Evolutionary conservation across 495 filamentous ascomycete species (phyloP).

Genomic region (Staphylotrichum tortipilum): DNA sequence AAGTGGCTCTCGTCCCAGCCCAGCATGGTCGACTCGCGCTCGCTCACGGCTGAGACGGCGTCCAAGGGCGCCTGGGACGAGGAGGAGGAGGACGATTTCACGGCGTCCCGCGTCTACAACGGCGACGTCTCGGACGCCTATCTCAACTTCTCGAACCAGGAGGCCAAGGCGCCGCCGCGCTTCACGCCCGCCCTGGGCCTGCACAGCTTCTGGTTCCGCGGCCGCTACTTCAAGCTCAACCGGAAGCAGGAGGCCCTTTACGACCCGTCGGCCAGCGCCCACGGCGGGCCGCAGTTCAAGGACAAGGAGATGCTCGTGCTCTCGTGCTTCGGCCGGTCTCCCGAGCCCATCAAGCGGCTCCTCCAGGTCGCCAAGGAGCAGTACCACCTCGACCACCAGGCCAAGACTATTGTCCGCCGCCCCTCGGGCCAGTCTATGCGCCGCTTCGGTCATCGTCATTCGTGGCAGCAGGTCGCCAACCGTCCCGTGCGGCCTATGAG

Average conservation of each 20-base stretch:
- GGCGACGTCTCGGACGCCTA: conserved; percentile 29
- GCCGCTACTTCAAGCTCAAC: conserved; percentile 31
- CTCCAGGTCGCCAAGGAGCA: conserved; percentile 47
- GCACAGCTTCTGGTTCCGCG: conserved; percentile 36
- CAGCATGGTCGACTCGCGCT: conserved; percentile 42
- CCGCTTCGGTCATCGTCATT: conserved; percentile 30
- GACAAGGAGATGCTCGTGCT: conserved; percentile 35
- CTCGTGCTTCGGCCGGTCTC: conserved; percentile 36
- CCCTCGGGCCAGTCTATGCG: conserved; percentile 29
- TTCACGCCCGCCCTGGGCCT: conserved; percentile 34
- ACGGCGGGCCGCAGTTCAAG: conserved; percentile 24
- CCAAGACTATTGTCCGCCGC: conserved; percentile 43
- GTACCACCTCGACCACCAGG: conserved; percentile 38
- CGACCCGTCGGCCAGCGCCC: conserved; percentile 11
- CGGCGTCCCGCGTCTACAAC: conserved; percentile 14
- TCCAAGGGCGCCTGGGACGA: conserved; percentile 45
- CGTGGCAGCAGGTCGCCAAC: conserved; percentile 59
- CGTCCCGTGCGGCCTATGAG: conserved; percentile 68
- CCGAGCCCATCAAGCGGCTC: conserved; percentile 53
- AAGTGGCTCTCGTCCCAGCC: conserved; percentile 51
- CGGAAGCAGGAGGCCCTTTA: conserved; percentile 30
- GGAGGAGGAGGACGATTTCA: conserved; percentile 35
- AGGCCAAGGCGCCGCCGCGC: conserved; percentile 27
- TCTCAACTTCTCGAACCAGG: conserved; percentile 40
- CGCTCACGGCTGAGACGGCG: conserved; percentile 49